These are phyloP conservation scores for Pyricularia sp. DNA, from an alignment of 2,329 filamentous ascomycete genomes.

Conservation along the genomic window DNA sequence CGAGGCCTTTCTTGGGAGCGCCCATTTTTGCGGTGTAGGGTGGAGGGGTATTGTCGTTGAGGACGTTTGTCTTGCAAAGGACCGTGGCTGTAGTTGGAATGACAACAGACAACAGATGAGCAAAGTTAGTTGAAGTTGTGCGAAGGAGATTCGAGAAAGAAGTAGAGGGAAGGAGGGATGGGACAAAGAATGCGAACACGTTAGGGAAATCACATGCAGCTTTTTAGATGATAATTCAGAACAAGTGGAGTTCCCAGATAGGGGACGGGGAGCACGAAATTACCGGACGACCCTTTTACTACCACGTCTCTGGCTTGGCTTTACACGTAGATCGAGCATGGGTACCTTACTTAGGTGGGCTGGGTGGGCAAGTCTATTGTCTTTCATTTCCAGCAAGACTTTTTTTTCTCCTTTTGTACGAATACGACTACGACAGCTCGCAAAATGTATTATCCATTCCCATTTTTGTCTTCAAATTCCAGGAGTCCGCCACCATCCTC, in stretches of 20 bases:
- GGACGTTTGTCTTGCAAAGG: not conserved
- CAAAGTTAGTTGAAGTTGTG: not conserved
- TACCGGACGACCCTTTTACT: not conserved
- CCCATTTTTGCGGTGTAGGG: conserved; percentile 2
- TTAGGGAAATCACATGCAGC: not conserved
- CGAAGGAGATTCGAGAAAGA: not conserved
- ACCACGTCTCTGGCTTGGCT: not conserved
- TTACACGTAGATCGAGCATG: not conserved
- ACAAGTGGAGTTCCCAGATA: not conserved
- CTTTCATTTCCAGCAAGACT: not conserved
- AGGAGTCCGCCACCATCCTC: not conserved
- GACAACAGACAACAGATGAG: not conserved
- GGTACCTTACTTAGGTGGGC: not conserved
- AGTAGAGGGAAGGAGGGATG: not conserved
- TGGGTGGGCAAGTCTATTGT: not conserved
- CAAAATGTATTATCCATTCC: not conserved
- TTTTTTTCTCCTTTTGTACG: conserved; percentile 2
- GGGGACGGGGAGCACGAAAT: not conserved
- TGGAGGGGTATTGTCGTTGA: not conserved
- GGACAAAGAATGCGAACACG: not conserved
- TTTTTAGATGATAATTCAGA: not conserved
- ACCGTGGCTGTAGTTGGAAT: not conserved
- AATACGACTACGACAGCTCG: conserved; percentile 10
- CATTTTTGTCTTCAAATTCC: not conserved
- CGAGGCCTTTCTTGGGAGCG: conserved; percentile 37